Evolutionary conservation across 2,329 filamentous ascomycete genomes (phyloP).

Genomic region (Tricladium varicosporioides): DNA sequence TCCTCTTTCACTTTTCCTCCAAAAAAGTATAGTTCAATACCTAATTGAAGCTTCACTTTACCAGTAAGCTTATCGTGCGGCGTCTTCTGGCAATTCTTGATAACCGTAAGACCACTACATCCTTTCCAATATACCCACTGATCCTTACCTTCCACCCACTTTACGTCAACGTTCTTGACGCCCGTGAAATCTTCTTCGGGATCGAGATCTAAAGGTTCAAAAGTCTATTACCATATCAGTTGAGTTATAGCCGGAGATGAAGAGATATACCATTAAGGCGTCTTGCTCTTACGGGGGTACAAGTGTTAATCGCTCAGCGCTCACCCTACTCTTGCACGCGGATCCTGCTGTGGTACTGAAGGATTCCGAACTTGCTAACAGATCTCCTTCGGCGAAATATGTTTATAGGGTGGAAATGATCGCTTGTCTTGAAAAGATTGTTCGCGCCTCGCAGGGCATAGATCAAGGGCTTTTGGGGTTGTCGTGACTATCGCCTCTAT

Average conservation of each 20-base stretch:
- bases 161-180: not conserved
- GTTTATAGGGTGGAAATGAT: not conserved
- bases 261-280: slow-evolving; percentile 2
- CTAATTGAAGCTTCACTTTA: slow-evolving; percentile 4
- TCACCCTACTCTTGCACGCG: not conserved
- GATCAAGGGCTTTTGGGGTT: not conserved
- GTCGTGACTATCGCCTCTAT: not conserved
- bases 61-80: not conserved
- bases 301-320: not conserved
- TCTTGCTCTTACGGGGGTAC: not conserved
- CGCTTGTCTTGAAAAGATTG: not conserved
- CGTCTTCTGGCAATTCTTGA: slow-evolving; percentile 5
- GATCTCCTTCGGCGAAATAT: not conserved
- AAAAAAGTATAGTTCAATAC: slow-evolving; percentile 2
- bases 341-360: not conserved
- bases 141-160: slow-evolving; percentile 3
- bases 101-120: slow-evolving; percentile 6
- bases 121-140: slow-evolving; percentile 12
- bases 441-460: not conserved
- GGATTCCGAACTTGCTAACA: not conserved
- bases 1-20: slow-evolving; percentile 9
- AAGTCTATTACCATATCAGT: slow-evolving; percentile 9
- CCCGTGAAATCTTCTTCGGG: not conserved
- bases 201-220: slow-evolving; percentile 4
- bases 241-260: slow-evolving; percentile 1